phyloP scores from a whole-genome alignment of 2,329 filamentous ascomycete genomes.

The Beauveria brongniartii region DNA sequence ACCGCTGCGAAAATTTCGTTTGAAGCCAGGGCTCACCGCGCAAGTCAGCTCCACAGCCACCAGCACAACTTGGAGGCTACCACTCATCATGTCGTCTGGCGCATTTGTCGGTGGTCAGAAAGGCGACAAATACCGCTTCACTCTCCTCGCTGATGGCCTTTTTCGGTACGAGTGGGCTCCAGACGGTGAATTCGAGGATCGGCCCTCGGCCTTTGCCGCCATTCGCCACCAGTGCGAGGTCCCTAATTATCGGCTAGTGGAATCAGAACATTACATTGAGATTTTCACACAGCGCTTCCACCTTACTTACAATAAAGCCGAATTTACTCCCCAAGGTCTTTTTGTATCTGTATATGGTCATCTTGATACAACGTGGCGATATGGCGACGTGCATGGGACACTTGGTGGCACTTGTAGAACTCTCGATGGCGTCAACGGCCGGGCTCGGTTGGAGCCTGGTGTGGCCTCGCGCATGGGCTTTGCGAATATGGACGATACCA shows the following conservation, averaged over 20 bases:
- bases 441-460: slow-evolving; percentile 39
- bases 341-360: slow-evolving; percentile 24
- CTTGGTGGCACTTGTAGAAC: slow-evolving; percentile 45
- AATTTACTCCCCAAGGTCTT: slow-evolving; percentile 44
- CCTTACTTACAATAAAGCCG: slow-evolving; percentile 49
- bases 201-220: slow-evolving; percentile 53
- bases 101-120: slow-evolving; percentile 14
- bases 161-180: slow-evolving; percentile 55
- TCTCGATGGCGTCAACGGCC: slow-evolving; percentile 34
- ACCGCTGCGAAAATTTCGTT: no score
- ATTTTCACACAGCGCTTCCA: slow-evolving; percentile 49
- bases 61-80: no score
- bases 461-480: slow-evolving; percentile 43
- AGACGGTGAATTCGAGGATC: slow-evolving; percentile 53
- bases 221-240: slow-evolving; percentile 36
- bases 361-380: slow-evolving; percentile 36
- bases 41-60: no score
- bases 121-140: slow-evolving; percentile 46
- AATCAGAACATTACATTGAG: slow-evolving; percentile 38
- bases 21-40: no score
- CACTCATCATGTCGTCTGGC: not conserved
- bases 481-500: slow-evolving; percentile 44
- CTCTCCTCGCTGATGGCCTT: slow-evolving; percentile 46
- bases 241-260: slow-evolving; percentile 38
- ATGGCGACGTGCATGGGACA: slow-evolving; percentile 34